Evolutionary conservation across 1,139 yeast genomes (phyloP).

Genomic region (Saccharomyces hybrid): DNA sequence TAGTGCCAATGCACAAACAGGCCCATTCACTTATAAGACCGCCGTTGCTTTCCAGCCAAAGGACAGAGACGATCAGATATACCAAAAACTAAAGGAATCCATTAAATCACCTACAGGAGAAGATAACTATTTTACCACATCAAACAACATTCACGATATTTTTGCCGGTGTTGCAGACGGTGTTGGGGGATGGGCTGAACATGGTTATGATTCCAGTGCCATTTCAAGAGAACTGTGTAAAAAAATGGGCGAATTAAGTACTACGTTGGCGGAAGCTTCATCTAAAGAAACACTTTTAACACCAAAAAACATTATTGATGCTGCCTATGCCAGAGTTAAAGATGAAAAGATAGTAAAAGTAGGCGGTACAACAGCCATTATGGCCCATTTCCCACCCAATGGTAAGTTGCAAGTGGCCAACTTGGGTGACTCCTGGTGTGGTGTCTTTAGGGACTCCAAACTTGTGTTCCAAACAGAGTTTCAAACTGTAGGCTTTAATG

Average conservation of each 20-base stretch:
- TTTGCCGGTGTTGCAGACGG: conserved; percentile 92
- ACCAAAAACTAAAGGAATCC: conserved; percentile 31
- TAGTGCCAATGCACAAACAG: conserved; percentile 3
- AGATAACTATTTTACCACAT: conserved; percentile 65
- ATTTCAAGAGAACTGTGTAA: conserved; percentile 62
- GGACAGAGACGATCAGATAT: conserved; percentile 44
- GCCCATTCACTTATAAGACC: conserved; percentile 38
- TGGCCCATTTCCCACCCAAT: conserved; percentile 59
- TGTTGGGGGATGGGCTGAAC: conserved; percentile 94
- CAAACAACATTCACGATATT: conserved; percentile 34
- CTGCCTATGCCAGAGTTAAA: conserved; percentile 49
- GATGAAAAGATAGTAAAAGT: conserved; percentile 59
- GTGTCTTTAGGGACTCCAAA: conserved; percentile 62
- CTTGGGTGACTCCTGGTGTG: conserved; percentile 93
- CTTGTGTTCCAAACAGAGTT: conserved; percentile 61
- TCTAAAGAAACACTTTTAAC: conserved; percentile 13
- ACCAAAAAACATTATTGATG: conserved; percentile 46
- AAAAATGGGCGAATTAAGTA: conserved; percentile 30
- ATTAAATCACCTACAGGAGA: conserved; percentile 67
- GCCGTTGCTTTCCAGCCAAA: conserved; percentile 72
- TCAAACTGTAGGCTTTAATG: conserved; percentile 84
- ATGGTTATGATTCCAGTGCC: conserved; percentile 83
- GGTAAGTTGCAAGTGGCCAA: conserved; percentile 61
- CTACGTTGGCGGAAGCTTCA: conserved; percentile 14
- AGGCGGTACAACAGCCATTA: conserved; percentile 91